Evolutionary conservation across 1,284 basidiomycete genomes (phyloP).

Genomic region (Cryptococcus sp.): DNA sequence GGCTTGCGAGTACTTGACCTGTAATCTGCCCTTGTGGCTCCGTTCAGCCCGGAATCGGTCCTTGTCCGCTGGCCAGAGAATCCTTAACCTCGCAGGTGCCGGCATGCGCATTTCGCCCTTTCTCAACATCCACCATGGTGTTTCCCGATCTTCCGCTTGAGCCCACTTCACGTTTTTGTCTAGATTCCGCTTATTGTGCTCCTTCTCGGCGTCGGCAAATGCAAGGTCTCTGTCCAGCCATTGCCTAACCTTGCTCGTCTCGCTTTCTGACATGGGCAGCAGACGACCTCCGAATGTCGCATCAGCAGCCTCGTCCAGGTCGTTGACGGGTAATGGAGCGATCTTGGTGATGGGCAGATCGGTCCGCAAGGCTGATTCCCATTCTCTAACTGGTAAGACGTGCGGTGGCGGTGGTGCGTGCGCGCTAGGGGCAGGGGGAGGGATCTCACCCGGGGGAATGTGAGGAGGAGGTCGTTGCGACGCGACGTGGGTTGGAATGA

Average conservation of each 20-base stretch:
- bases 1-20: conserved; percentile 57
- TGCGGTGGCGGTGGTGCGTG: conserved; percentile 41
- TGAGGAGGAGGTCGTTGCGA: conserved; percentile 20
- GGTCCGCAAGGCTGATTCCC: conserved; percentile 55
- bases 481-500: conserved; percentile 31
- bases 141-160: conserved; percentile 57
- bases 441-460: conserved; percentile 19
- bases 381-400: conserved; percentile 48
- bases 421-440: conserved; percentile 31
- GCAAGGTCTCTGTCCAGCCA: conserved; percentile 62
- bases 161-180: conserved; percentile 45
- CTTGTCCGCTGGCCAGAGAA: conserved; percentile 64
- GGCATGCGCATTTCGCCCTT: conserved; percentile 31
- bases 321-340: conserved; percentile 63
- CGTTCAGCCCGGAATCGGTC: conserved; percentile 52
- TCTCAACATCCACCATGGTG: conserved; percentile 47
- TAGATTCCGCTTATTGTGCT: conserved; percentile 39
- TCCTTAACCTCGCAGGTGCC: conserved; percentile 62
- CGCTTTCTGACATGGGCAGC: conserved; percentile 59
- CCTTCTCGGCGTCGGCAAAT: conserved; percentile 54
- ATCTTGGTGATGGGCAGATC: conserved; percentile 67
- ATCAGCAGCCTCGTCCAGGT: conserved; percentile 52
- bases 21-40: conserved; percentile 59
- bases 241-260: conserved; percentile 57
- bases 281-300: conserved; percentile 58